Evolutionary conservation across 495 filamentous ascomycete species (phyloP).

Genomic region (Penicillium bovifimosum): DNA sequence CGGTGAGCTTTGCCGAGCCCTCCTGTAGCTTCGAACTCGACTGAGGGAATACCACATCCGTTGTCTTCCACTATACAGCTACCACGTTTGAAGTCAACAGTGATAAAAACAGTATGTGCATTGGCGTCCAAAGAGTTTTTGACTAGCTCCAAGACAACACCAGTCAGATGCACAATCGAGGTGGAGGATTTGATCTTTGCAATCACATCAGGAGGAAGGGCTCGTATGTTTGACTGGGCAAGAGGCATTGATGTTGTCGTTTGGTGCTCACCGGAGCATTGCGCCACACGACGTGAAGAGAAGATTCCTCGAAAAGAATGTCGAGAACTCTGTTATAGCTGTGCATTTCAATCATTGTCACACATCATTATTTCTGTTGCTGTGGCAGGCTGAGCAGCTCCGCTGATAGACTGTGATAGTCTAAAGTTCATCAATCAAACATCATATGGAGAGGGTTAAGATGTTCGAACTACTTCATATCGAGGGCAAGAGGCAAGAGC

Average conservation of each 20-base stretch:
- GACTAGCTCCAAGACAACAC: slow-evolving; percentile 67
- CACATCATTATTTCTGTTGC: background rate
- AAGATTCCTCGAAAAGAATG: background rate
- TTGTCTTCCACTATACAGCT: slow-evolving; percentile 84
- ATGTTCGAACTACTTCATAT: background rate
- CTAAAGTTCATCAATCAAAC: background rate
- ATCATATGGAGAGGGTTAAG: background rate
- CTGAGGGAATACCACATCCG: slow-evolving; percentile 69
- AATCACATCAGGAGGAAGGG: slow-evolving; percentile 66
- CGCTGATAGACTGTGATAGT: too few species aligned
- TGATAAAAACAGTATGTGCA: slow-evolving; percentile 64
- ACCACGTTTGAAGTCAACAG: slow-evolving; percentile 70
- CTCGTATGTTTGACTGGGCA: slow-evolving; percentile 49
- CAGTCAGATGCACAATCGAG: slow-evolving; percentile 67
- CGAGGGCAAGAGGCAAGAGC: slow-evolving; percentile 17
- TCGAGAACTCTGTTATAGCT: background rate
- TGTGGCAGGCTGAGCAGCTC: background rate
- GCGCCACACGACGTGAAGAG: background rate
- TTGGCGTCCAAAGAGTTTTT: slow-evolving; percentile 83
- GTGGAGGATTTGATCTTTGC: slow-evolving; percentile 87
- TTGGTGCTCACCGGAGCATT: background rate
- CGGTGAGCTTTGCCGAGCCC: slow-evolving; percentile 71
- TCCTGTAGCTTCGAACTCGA: slow-evolving; percentile 64
- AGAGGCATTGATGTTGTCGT: slow-evolving; percentile 15
- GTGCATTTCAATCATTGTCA: background rate